Evolutionary conservation across 176 grass and related monocot genomes (phyloP), one percentile per base, ranked within the genome.

Genomic region (Paspalum notatum): DNA sequence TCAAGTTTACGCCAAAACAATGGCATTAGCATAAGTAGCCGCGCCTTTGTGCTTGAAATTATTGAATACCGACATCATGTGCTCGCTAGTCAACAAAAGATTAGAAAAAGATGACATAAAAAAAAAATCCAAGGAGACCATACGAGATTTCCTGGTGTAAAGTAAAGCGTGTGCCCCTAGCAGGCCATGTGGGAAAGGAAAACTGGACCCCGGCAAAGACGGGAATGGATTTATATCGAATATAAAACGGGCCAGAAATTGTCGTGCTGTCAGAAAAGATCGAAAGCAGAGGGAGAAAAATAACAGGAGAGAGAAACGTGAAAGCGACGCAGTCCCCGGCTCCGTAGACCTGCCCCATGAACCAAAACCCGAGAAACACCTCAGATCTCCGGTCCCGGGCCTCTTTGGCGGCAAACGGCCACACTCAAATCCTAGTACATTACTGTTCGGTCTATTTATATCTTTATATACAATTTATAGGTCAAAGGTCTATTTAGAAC

Each of bases 251-350:
- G 6, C 47, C 52, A 49, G 32, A 85, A 82, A 78, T 88, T 72
- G 83, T 69, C 49, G 66, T 60, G 62, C 63, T 83, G 77, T 88
- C 73, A 73, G 62, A 72, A 86, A 50, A 81, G 82, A 88, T 82
- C 44, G 58, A 89, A 91, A 85, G 85, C 62, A 24, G 40, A n/a
- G 45, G 46, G 26, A 55, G 5, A 82, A 76, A 84, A 87, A 76
- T 71, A 71, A 59, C 5, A 74, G 18, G 83, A 84, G 86, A 87
- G 85, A 89, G 87, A 86, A 51, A 75, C 50, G 38, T 49, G 91
- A 88, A 82, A 85, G 64, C 50, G 74, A 93, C 65, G 8, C 13
- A 14, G 40, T 46, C 63, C 11, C 63, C 11, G 11, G 7, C 57
- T 72, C 12, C 1, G 59, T 82, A 3, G 78, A 78, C 78, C 43